Evolutionary conservation across 148 eudicot species (phyloP).

Genomic region (Camellia japonica): DNA sequence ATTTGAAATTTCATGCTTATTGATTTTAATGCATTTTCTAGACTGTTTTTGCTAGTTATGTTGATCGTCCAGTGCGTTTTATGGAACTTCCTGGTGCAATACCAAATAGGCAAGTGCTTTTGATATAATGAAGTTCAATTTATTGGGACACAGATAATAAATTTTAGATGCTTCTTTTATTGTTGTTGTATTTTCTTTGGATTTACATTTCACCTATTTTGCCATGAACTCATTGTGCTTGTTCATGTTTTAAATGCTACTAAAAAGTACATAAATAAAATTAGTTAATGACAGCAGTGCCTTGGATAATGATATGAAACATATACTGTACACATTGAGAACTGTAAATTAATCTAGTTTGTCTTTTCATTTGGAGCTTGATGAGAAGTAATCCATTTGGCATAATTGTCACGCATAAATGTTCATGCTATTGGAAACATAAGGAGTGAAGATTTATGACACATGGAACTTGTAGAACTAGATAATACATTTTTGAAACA

Average conservation of each 20-base stretch:
- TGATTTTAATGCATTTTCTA: conserved; percentile 33
- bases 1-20: conserved; percentile 11
- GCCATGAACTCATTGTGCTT: neutral
- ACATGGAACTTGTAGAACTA: too few species aligned
- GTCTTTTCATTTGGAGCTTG: too few species aligned
- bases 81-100: conserved; percentile 99
- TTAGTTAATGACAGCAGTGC: neutral
- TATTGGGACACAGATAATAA: neutral
- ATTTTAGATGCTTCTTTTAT: neutral
- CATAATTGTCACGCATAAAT: too few species aligned
- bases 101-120: conserved; percentile 64
- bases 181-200: neutral
- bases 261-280: neutral
- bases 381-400: too few species aligned
- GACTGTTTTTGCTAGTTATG: conserved; percentile 87
- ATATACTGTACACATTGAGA: too few species aligned
- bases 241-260: neutral
- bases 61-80: conserved; percentile 85
- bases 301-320: neutral
- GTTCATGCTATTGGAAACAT: too few species aligned
- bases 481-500: too few species aligned
- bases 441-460: too few species aligned
- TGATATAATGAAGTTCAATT: neutral
- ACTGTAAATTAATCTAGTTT: too few species aligned
- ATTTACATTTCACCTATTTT: neutral